A percentile compares a stretch with the other conserved stretches of the same genome.
Evolutionary conservation across 2,329 filamentous ascomycete genomes (phyloP).

Genomic region (Amauroascus niger): DNA sequence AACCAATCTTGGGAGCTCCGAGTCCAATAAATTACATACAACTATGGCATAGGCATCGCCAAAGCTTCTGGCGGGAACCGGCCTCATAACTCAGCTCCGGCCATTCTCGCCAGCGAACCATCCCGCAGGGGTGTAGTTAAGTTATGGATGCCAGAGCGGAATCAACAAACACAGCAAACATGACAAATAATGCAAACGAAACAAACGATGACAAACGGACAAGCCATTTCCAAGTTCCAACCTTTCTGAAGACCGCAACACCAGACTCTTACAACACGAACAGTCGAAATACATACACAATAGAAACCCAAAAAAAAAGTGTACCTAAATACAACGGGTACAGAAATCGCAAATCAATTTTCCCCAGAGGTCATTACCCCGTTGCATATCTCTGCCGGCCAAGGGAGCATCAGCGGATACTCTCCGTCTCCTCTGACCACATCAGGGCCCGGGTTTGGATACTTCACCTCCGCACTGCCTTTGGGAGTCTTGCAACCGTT

Average conservation of each 20-base stretch:
- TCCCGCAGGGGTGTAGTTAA: too few species aligned
- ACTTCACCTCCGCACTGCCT: slow-evolving; percentile 35
- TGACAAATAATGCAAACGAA: too few species aligned
- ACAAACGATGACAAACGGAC: too few species aligned
- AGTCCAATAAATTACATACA: too few species aligned
- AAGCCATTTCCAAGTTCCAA: not conserved
- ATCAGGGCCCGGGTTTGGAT: slow-evolving; percentile 36
- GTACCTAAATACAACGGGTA: not conserved
- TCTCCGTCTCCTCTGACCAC: slow-evolving; percentile 37
- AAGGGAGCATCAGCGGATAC: slow-evolving; percentile 32
- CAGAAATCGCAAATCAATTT: not conserved
- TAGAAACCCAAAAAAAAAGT: not conserved
- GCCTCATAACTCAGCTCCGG: not conserved
- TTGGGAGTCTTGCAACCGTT: slow-evolving; percentile 28
- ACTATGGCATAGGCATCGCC: too few species aligned
- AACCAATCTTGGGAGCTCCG: too few species aligned
- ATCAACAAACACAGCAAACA: too few species aligned
- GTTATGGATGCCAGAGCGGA: too few species aligned
- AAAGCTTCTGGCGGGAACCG: too few species aligned
- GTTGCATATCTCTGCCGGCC: not conserved
- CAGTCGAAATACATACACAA: too few species aligned
- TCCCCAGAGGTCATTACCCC: not conserved
- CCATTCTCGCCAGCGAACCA: not conserved
- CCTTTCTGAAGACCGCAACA: not conserved
- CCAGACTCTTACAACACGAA: not conserved